These are phyloP conservation scores for Nicotiana noctiflora DNA, from an alignment of 257 asterid genomes.

Conservation along the genomic window DNA sequence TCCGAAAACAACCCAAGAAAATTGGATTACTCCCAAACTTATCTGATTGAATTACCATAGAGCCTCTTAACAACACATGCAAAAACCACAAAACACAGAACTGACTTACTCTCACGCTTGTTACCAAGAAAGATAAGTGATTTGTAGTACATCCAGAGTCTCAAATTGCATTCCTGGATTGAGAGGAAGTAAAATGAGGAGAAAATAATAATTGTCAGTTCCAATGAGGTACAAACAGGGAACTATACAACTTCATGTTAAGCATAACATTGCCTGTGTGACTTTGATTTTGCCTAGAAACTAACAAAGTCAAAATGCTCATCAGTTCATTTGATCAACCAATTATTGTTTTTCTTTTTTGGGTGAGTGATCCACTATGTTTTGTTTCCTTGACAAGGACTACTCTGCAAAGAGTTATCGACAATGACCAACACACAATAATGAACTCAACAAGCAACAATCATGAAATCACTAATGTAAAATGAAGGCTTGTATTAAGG, in stretches of 20 bases:
- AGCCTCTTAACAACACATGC: not conserved
- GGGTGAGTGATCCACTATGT: constrained; percentile 54
- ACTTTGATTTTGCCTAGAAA: not conserved
- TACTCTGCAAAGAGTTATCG: constrained; percentile 10
- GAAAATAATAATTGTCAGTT: not conserved
- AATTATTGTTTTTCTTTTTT: constrained; percentile 34
- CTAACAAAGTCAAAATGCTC: constrained; percentile 3
- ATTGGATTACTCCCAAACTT: not conserved
- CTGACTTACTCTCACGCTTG: constrained; percentile 1
- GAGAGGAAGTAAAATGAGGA: not conserved
- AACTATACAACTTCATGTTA: not conserved
- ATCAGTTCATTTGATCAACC: constrained; percentile 20
- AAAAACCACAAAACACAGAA: not conserved
- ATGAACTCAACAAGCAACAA: constrained; percentile 21
- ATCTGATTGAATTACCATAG: not conserved
- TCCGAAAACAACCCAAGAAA: not conserved
- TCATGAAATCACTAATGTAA: constrained; percentile 20
- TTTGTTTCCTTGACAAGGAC: constrained; percentile 30
- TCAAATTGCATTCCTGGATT: not conserved
- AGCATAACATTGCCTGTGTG: not conserved
- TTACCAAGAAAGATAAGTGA: not conserved
- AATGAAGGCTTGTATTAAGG: not conserved
- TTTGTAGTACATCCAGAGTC: not conserved
- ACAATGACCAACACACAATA: constrained; percentile 16
- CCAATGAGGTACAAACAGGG: constrained; percentile 2